These are phyloP conservation scores for Nematocida parisii DNA, from an alignment of 371 early-diverging fungal species.

Conservation along the genomic window DNA sequence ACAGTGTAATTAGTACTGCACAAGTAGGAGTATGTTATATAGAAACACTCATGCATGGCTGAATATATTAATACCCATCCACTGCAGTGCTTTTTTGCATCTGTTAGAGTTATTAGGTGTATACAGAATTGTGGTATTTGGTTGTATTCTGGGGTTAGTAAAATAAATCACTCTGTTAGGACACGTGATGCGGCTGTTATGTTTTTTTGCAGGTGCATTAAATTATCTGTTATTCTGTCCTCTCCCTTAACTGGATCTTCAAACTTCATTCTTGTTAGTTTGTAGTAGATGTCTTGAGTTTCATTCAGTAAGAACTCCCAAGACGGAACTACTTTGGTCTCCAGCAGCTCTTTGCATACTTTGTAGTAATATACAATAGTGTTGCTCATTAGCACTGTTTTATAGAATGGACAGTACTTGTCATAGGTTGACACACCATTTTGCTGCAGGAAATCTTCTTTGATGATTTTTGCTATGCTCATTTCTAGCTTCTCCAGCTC, in stretches of 20 bases:
- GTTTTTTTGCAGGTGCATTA: constrained; percentile 2
- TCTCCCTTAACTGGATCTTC: constrained; percentile 67
- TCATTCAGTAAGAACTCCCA: constrained; percentile 89
- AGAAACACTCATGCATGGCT: too few species aligned
- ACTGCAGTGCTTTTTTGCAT: too few species aligned
- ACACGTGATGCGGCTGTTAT: not conserved
- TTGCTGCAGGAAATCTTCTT: constrained; percentile 99
- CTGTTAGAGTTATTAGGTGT: too few species aligned
- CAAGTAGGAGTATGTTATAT: too few species aligned
- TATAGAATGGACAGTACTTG: constrained; percentile 97
- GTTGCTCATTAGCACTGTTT: constrained; percentile 93
- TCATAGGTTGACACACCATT: constrained; percentile 98
- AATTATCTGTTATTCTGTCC: not conserved
- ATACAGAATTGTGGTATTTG: too few species aligned
- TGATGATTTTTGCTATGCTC: constrained; percentile 92
- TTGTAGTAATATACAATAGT: constrained; percentile 94
- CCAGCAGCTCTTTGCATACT: constrained; percentile 73
- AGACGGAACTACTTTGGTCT: constrained; percentile 69
- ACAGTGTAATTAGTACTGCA: too few species aligned
- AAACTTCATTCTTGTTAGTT: constrained; percentile 97
- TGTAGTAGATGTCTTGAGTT: constrained; percentile 86
- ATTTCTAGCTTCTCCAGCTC: constrained; percentile 97
- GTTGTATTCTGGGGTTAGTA: too few species aligned
- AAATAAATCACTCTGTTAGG: not conserved
- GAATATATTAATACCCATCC: too few species aligned